Evolutionary conservation across 2,329 filamentous ascomycete genomes (phyloP), one percentile per base, ranked within the genome.

Genomic region (Nothomitra cinnamomea): DNA sequence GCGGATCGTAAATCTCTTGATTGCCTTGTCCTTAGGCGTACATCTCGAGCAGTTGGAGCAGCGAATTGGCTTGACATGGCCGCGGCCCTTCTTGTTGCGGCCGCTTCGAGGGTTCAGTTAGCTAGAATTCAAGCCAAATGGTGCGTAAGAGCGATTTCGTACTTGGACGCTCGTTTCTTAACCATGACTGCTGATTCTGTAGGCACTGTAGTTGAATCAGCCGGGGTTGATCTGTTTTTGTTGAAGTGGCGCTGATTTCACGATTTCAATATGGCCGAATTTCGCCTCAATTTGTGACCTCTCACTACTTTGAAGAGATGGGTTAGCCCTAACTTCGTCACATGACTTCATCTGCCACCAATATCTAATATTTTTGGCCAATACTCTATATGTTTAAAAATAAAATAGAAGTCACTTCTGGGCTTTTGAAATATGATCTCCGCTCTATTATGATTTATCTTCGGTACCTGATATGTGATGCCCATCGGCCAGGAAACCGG

Each of bases 1-100:
- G 74, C 92, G 85, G 81, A 98, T 85, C 77, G 92, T 98, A 82
- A 98, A 98, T 77, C 92, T 83, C 88, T 98, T 98, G 82, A 98
- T 96, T 65, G 94, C 92, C 87, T 98, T 98, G 71, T 98, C 92
- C 85, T 98, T 98, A 73, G 89, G 89, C 58, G 86, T 94, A 80
- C 84, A 88, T 76, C 84, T 80, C 70, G 77, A 87, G 82, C 77
- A 92, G 82, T 83, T 87, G 76, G 78, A 87, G 84, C 77, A 92
- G 71, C 82, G 86, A 78, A 98, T 95, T 70, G 92, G 94, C 83
- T 98, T 98, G 77, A 94, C 88, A 82, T 96, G 90, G 79, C 92
- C 92, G 74, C 92, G 87, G 74, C 92, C 90, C 77, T 95, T 95
- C 88, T 95, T 95, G 86, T 96, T 95, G 73, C 90, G 88, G 74